phyloP scores from a whole-genome alignment of 208 protist genomes.

The Crithidia mellificae region DNA sequence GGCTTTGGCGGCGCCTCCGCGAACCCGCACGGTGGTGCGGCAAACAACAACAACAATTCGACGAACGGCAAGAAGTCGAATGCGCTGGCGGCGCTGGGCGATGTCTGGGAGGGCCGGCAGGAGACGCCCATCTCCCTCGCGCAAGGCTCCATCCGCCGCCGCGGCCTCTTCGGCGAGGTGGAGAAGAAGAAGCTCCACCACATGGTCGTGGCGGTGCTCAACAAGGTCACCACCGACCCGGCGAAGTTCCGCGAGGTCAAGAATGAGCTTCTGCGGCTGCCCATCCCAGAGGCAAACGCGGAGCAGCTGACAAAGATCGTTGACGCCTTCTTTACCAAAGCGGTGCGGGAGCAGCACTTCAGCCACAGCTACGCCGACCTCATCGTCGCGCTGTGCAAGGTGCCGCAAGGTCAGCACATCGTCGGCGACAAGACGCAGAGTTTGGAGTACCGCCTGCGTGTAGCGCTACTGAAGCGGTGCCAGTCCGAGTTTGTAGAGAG shows the following conservation, averaged over 20 bases:
- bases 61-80: conserved; percentile 17
- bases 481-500: conserved; percentile 61
- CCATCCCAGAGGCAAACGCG: conserved; percentile 77
- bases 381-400: conserved; percentile 63
- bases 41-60: conserved; percentile 1
- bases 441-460: conserved; percentile 72
- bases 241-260: conserved; percentile 82
- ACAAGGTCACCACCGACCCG: conserved; percentile 80
- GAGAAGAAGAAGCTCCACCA: conserved; percentile 76
- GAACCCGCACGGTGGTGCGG: too few species aligned
- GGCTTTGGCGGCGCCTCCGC: conserved; percentile 14
- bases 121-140: conserved; percentile 68
- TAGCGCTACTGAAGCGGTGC: conserved; percentile 68
- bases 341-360: conserved; percentile 77
- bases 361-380: conserved; percentile 75
- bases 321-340: conserved; percentile 80
- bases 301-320: conserved; percentile 73
- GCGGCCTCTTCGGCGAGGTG: conserved; percentile 76
- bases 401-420: conserved; percentile 59
- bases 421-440: conserved; percentile 59
- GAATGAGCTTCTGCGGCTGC: conserved; percentile 83
- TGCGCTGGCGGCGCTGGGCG: conserved; percentile 49
- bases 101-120: conserved; percentile 71
- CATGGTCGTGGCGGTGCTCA: conserved; percentile 80
- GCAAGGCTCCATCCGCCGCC: conserved; percentile 35